Percentiles rank a stretch among this genome's conserved stretches.
phyloP scores from a whole-genome alignment of 2,329 filamentous ascomycete genomes.

The Penicillium sp. region DNA sequence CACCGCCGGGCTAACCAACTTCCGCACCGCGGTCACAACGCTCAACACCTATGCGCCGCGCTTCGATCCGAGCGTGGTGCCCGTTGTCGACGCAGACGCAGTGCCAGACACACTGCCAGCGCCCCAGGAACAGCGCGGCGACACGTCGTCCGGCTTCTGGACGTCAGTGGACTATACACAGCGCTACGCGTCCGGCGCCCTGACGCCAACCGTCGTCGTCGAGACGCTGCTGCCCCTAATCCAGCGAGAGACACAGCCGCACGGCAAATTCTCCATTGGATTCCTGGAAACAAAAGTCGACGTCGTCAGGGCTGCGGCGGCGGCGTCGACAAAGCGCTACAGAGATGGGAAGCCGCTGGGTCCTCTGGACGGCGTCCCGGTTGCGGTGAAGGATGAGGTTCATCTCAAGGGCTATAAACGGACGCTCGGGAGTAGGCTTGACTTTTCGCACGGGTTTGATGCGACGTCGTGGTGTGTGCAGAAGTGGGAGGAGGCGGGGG shows the following conservation, averaged over 20 bases:
- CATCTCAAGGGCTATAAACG: constrained; percentile 66
- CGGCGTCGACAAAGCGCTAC: constrained; percentile 69
- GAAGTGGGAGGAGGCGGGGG: constrained; percentile 70
- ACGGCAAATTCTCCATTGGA: constrained; percentile 63
- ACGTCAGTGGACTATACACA: constrained; percentile 73
- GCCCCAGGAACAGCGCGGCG: constrained; percentile 33
- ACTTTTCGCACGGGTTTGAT: constrained; percentile 49
- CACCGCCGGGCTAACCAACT: constrained; percentile 62
- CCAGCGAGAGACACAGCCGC: constrained; percentile 52
- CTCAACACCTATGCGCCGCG: constrained; percentile 53
- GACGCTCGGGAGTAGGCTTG: constrained; percentile 61
- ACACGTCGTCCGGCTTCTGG: constrained; percentile 51
- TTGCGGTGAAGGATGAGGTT: constrained; percentile 80
- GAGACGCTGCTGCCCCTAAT: constrained; percentile 70
- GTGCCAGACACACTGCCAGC: constrained; percentile 19
- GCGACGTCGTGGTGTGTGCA: constrained; percentile 67
- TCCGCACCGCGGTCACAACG: constrained; percentile 50
- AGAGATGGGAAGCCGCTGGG: constrained; percentile 62
- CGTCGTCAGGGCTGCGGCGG: constrained; percentile 62
- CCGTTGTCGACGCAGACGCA: constrained; percentile 25
- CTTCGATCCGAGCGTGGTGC: constrained; percentile 57
- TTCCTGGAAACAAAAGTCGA: constrained; percentile 68
- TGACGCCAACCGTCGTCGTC: constrained; percentile 69
- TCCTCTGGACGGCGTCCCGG: constrained; percentile 74
- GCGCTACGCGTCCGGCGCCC: constrained; percentile 64